Evolutionary conservation across 2,329 filamentous ascomycete genomes (phyloP).

Genomic region (Botrytis fabae): DNA sequence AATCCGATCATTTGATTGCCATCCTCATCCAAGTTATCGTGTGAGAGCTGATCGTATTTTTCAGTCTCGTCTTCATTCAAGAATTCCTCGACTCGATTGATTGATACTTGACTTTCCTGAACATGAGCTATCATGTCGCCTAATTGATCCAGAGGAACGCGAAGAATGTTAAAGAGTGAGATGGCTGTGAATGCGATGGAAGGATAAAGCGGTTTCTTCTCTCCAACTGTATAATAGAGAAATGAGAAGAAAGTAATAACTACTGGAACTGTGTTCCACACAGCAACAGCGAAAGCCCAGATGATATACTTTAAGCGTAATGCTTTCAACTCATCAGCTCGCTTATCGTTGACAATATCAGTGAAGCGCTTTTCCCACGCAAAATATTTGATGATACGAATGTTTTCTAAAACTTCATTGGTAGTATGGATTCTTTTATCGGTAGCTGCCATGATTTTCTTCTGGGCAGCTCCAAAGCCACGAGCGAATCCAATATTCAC

Average conservation of each 20-base stretch:
- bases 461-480: constrained; percentile 83
- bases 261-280: constrained; percentile 95
- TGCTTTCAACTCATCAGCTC: constrained; percentile 72
- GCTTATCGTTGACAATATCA: constrained; percentile 84
- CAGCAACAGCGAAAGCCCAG: constrained; percentile 87
- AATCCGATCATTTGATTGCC: constrained; percentile 80
- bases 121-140: constrained; percentile 99
- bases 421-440: constrained; percentile 95
- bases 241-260: constrained; percentile 97
- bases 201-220: constrained; percentile 84
- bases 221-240: constrained; percentile 85
- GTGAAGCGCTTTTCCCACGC: constrained; percentile 95
- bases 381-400: constrained; percentile 99
- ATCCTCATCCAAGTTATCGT: constrained; percentile 66
- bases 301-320: constrained; percentile 82
- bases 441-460: constrained; percentile 87
- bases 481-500: constrained; percentile 87
- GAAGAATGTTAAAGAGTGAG: constrained; percentile 90
- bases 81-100: constrained; percentile 95
- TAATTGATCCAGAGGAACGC: constrained; percentile 90
- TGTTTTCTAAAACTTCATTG: constrained; percentile 95
- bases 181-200: constrained; percentile 95
- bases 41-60: constrained; percentile 83
- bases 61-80: constrained; percentile 91
- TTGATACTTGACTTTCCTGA: constrained; percentile 93